Base-by-base conservation (phyloP, 2,329 filamentous ascomycete species). In the Verticillium albo-atrum region DNA sequence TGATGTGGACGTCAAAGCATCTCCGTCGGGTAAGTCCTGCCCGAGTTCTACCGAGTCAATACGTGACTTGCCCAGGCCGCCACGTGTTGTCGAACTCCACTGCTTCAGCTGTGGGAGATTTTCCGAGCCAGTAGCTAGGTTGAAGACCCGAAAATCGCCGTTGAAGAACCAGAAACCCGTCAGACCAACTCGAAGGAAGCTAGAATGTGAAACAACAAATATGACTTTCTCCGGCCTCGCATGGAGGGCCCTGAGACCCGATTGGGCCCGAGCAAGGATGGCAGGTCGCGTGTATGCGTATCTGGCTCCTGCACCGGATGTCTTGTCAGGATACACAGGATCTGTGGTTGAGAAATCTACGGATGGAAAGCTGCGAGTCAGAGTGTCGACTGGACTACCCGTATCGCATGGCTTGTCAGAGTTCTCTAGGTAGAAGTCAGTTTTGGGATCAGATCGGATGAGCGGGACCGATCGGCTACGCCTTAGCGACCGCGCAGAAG, bases 131-230 rank as follows among this genome's bases (percentile, higher is more conserved):
- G 47, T 67, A 68, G 68, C 76, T 63, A 86, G 85, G 20, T 83
- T 79, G 65, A 89, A 89, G 30, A 89, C 74, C 14, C 87, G 79
- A 70, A 85, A 89, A 66, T 89, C 87, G 12, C 82, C 82, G 62
- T 89, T 89, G 68, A 80, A 82, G 66, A 77, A 86, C 74, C 75
- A 82, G 63, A 75, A 75, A 2, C 84, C 81, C 9, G 77, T 79
- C 7, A 89, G 79, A 9, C 79, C 84, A 3, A 77, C 69, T n/a
- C 86, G 74, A 62, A 89, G 65, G 68, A 89, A 89, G 0, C 81
- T 85, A 2, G 86, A 85, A 71, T 89, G 87, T 2, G 82, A 83
- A 4, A 90, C 85, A 0, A 89, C 86, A 10, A 87, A 77, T 58
- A 90, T 79, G 56, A 86, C 76, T 64, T 84, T 83, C 71, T 89